These are phyloP conservation scores for Pelargonium australe DNA, from an alignment of 441 rosid genomes.

Conservation along the genomic window DNA sequence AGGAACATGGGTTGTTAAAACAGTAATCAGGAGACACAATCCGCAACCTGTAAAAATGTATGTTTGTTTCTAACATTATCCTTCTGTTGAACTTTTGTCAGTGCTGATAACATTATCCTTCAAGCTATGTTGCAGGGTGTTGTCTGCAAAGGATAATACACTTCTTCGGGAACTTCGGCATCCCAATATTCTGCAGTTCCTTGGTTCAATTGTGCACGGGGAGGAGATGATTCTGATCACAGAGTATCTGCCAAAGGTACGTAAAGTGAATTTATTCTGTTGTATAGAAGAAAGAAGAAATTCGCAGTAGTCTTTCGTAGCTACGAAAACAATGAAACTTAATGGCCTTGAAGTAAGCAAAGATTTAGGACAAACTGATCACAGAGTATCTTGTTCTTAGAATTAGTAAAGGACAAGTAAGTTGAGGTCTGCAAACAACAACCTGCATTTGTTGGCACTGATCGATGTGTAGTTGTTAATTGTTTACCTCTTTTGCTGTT, in stretches of 20 bases:
- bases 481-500: conserved; percentile 6
- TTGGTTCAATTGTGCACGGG: conserved; percentile 52
- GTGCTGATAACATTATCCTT: conserved; percentile 8
- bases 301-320: no score
- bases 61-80: neutral
- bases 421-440: no score
- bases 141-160: conserved; percentile 52
- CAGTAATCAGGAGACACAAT: conserved; percentile 44
- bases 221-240: conserved; percentile 52
- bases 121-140: conserved; percentile 34
- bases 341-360: no score
- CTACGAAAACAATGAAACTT: no score
- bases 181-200: conserved; percentile 63
- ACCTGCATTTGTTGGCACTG: neutral
- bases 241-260: conserved; percentile 46
- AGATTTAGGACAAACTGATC: no score
- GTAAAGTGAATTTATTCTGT: neutral
- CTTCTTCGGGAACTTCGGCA: conserved; percentile 47
- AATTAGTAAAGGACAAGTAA: no score
- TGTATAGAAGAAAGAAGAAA: neutral
- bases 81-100: neutral
- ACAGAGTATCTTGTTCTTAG: no score
- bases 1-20: conserved; percentile 62
- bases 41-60: conserved; percentile 38
- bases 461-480: neutral